These are phyloP conservation scores for Diutina rugosa DNA, from an alignment of 1,139 yeast genomes.

Conservation along the genomic window DNA sequence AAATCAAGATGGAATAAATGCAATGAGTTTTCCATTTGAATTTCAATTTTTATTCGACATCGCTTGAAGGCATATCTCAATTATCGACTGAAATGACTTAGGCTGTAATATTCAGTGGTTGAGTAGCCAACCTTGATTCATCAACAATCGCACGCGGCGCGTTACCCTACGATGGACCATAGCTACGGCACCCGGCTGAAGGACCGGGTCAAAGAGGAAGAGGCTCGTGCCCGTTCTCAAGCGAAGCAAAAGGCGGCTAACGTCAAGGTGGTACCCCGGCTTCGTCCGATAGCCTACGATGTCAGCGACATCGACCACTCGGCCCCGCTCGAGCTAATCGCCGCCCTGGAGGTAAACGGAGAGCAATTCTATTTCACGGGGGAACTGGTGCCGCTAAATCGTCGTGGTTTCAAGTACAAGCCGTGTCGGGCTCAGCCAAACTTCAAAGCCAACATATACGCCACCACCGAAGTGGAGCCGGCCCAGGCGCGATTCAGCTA, in stretches of 20 bases:
- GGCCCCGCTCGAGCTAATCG: constrained; percentile 5
- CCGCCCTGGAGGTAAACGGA: constrained; percentile 7
- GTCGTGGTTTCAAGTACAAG: constrained; percentile 70
- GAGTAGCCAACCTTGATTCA: too few relatives aligned
- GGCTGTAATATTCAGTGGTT: too few relatives aligned
- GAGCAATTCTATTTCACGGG: constrained; percentile 38
- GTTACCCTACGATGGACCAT: background rate
- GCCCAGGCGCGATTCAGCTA: constrained; percentile 46
- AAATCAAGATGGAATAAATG: too few relatives aligned
- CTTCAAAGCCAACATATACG: constrained; percentile 48
- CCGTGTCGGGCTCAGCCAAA: constrained; percentile 65
- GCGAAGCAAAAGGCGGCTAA: constrained; percentile 15
- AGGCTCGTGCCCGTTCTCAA: background rate
- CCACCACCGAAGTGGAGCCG: constrained; percentile 69
- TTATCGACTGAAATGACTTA: too few relatives aligned
- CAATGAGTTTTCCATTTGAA: too few relatives aligned
- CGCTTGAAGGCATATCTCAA: too few relatives aligned
- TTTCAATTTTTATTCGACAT: too few relatives aligned
- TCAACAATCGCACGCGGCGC: background rate
- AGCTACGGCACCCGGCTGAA: background rate
- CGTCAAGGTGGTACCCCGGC: constrained; percentile 27
- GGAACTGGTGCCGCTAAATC: constrained; percentile 61
- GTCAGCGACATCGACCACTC: constrained; percentile 8
- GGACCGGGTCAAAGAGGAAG: background rate
- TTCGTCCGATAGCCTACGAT: constrained; percentile 25